Evolutionary conservation across 2,329 filamentous ascomycete species (phyloP).

Genomic region (Anthostomella pinea): DNA sequence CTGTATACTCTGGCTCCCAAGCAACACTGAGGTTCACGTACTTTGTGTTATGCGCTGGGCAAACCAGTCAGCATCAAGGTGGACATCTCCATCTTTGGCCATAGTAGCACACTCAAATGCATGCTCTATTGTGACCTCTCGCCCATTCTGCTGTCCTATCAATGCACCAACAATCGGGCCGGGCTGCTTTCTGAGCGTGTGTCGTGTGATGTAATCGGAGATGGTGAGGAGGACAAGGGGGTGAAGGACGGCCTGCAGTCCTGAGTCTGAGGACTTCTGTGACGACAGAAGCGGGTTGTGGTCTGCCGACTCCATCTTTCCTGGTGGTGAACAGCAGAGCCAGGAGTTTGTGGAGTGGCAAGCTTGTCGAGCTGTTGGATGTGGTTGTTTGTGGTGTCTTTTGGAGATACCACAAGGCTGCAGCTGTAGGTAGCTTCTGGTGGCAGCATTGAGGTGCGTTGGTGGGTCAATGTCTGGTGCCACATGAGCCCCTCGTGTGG

Average conservation of each 20-base stretch:
- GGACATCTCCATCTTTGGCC: slow-evolving; percentile 52
- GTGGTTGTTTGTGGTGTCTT: slow-evolving; percentile 7
- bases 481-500: too few species aligned
- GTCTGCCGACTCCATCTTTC: slow-evolving; percentile 45
- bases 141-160: slow-evolving; percentile 87
- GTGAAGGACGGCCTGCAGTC: slow-evolving; percentile 79
- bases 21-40: slow-evolving; percentile 41
- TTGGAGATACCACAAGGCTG: slow-evolving; percentile 2
- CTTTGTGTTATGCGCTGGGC: slow-evolving; percentile 77
- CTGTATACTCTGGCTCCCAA: background rate
- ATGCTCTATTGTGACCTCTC: slow-evolving; percentile 87
- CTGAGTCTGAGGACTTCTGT: slow-evolving; percentile 67
- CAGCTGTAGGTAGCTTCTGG: too few species aligned
- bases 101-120: slow-evolving; percentile 77
- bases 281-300: slow-evolving; percentile 61
- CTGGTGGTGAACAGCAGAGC: background rate
- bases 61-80: slow-evolving; percentile 72
- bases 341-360: slow-evolving; percentile 1
- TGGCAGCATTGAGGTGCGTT: background rate
- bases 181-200: slow-evolving; percentile 71
- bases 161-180: slow-evolving; percentile 82
- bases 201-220: slow-evolving; percentile 92
- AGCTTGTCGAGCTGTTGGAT: slow-evolving; percentile 5
- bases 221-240: slow-evolving; percentile 94
- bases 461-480: too few species aligned